Base-by-base conservation (phyloP, 768 basidiomycete species). In the Tephrocybe sp. region DNA sequence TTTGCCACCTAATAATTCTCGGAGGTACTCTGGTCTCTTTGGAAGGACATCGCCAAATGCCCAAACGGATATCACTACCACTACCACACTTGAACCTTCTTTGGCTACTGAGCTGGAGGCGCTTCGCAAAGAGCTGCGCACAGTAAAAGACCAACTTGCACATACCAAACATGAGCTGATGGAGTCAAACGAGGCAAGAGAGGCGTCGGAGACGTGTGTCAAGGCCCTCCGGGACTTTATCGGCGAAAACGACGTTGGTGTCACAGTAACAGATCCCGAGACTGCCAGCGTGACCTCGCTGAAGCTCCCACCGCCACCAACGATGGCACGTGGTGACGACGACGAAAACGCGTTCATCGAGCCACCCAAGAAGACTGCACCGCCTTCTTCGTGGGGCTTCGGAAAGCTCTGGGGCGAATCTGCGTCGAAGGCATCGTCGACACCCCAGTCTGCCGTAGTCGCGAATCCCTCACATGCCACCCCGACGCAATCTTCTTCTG, bases 201-300 rank as follows among this genome's bases (percentile, higher is more conserved):
- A 92, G 62, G 95, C 95, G 3, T 90, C 88, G 32, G 93, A 98
- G 57, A 79, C 79, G 0, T 94, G 92, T 63, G 83, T 89, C 56
- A 83, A 80, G 48, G 90, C 88, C 0, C 72, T 98, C 38, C 78
- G 93, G 33, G 86, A 84, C 51, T 98, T 88, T 63, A 91, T 92
- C 56, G 81, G 80, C 17, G 83, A 89, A 56, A 83, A 85, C 63
- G 82, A 83, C 50, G 74, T 88, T 43, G 87, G 87, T 8, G 67
- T 60, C 22, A 31, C 48, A 8, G 66, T 60, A 26, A 39, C 49
- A 9, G 54, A 58, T 45, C 23, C 54, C 14, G 56, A 59, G 44
- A 26, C 57, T 40, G 48, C 44, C 45, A 44, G 43, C 48, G 20
- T 62, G 41, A 55, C 61, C 35, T 57, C 65, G 17, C 57, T 74